Evolutionary conservation across 176 grass and related monocot species (phyloP).

Genomic region (Avena atlantica): DNA sequence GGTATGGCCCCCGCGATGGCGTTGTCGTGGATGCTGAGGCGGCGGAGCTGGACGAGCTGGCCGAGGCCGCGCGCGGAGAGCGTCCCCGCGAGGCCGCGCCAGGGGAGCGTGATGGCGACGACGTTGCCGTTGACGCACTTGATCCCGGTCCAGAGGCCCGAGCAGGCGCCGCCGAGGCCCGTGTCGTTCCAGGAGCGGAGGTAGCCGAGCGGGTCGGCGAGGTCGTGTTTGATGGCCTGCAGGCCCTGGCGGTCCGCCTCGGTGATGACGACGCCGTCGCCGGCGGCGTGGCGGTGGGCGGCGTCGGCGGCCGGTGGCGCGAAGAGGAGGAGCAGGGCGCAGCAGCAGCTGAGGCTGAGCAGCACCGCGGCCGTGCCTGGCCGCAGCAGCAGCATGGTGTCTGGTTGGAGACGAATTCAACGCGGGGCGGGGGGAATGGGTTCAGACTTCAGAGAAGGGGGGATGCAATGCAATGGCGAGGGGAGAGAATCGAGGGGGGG

Average conservation of each 20-base stretch:
- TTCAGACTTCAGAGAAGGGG: background rate
- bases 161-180: slow-evolving; percentile 69
- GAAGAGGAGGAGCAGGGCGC: background rate
- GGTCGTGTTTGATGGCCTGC: slow-evolving; percentile 66
- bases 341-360: background rate
- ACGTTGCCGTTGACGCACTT: slow-evolving; percentile 36
- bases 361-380: background rate
- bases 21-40: slow-evolving; percentile 32
- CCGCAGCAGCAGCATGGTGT: background rate
- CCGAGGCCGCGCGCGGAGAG: slow-evolving; percentile 20
- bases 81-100: slow-evolving; percentile 7
- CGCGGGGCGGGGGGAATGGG: background rate
- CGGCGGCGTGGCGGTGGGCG: background rate
- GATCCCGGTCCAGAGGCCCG: slow-evolving; percentile 54
- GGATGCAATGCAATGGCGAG: background rate
- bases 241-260: slow-evolving; percentile 71
- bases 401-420: background rate
- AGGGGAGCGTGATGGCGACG: slow-evolving; percentile 35
- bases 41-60: slow-evolving; percentile 9
- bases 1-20: slow-evolving; percentile 15
- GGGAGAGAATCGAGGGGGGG: background rate
- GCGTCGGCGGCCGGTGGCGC: background rate
- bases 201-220: slow-evolving; percentile 54
- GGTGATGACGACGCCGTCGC: slow-evolving; percentile 65
- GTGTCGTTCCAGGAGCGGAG: slow-evolving; percentile 75